Evolutionary conservation across 257 asterid species (phyloP).

Genomic region (Anisodus tanguticus): DNA sequence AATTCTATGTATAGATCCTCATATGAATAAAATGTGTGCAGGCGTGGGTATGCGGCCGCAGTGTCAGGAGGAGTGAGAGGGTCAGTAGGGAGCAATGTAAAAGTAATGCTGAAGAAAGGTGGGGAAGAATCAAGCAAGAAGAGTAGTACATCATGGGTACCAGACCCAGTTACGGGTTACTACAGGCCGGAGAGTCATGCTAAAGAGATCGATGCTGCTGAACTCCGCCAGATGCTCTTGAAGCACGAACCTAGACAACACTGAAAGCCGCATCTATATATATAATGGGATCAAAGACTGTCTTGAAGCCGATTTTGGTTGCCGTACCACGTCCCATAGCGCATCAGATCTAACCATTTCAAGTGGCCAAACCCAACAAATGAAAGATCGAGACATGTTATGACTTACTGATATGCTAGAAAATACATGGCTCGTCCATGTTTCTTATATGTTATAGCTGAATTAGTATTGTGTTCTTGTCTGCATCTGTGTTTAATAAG

Average conservation of each 20-base stretch:
- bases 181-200: conserved; percentile 68
- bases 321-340: background rate
- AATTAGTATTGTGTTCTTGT: background rate
- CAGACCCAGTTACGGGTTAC: conserved; percentile 77
- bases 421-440: background rate
- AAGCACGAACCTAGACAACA: conserved; percentile 41
- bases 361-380: background rate
- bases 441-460: background rate
- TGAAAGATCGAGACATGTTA: background rate
- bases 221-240: conserved; percentile 54
- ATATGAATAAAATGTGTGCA: conserved; percentile 10
- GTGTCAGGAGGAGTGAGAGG: conserved; percentile 23
- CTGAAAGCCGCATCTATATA: background rate
- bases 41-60: conserved; percentile 44
- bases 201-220: conserved; percentile 62
- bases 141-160: conserved; percentile 60
- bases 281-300: background rate
- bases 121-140: conserved; percentile 50
- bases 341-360: background rate
- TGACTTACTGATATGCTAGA: background rate
- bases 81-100: conserved; percentile 8
- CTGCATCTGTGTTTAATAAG: background rate
- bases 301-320: background rate
- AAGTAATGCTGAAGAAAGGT: conserved; percentile 42
- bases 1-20: too few relatives aligned